Evolutionary conservation across 192 early-diverging fungal species (phyloP), one percentile per base, ranked within the genome.

Genomic region (Umbelopsis ramanniana): DNA sequence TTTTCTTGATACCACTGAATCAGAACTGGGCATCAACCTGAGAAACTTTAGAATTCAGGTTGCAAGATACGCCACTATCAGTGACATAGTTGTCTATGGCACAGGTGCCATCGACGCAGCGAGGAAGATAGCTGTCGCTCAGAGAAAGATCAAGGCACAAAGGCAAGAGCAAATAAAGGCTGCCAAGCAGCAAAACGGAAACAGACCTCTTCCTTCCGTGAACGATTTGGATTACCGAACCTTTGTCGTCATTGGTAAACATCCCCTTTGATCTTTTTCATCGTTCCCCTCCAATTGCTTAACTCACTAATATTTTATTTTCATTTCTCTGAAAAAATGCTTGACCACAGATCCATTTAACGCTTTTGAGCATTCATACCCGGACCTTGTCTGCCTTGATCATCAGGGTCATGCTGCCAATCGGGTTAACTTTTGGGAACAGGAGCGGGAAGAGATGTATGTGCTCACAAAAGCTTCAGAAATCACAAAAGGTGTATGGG

Each of bases 21-120:
- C 57, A 7, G 66, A 67, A 52, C 60, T 53, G 3, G 85, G 83
- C 22, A 83, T 87, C 74, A 83, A 87, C 60, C 74, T 87, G 66
- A 75, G 85, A 29, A 87, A 87, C 74, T 87, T 87, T 68, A 84
- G 79, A 54, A 83, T 84, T 46, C 85, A 87, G 46, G 79, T 83
- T 14, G 74, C 76, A 26, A 72, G 83, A 46, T 87, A 84, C 63
- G 85, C 82, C 14, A 77, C 84, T 2, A 57, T 87, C 21, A 81
- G 77, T 17, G 85, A 87, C 66, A 75, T 87, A 29, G 68, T 87
- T 19, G 52, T 87, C 23, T 87, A 84, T 72, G 76, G 80, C 6
- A 72, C 77, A 29, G 71, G 83, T 21, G 70, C 79, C 38, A 29
- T 81, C 33, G 60, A 77, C 19, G 53, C 84, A 26, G 85, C 85